Evolutionary conservation across 257 asterid species (phyloP).

Genomic region (Lavandula angustifolia): DNA sequence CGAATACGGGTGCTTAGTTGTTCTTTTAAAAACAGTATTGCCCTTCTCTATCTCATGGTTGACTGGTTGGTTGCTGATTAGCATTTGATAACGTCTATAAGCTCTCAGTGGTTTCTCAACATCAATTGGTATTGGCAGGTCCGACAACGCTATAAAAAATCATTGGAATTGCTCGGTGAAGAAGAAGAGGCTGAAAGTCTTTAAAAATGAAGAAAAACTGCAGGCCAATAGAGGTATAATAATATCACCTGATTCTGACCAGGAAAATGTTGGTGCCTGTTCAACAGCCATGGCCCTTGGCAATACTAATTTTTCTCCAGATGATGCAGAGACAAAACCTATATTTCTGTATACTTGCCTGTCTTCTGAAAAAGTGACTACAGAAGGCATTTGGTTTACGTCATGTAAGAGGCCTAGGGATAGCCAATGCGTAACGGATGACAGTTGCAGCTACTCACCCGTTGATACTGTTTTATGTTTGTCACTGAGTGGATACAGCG

Average conservation of each 20-base stretch:
- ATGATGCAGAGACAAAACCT: slow-evolving; percentile 36
- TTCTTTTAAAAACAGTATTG: background rate
- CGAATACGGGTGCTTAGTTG: background rate
- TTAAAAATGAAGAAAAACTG: slow-evolving; percentile 33
- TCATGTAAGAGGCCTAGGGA: slow-evolving; percentile 52
- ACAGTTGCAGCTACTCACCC: slow-evolving; percentile 34
- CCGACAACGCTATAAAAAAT: slow-evolving; percentile 78
- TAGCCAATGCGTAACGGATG: slow-evolving; percentile 30
- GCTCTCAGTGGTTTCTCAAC: slow-evolving; percentile 7
- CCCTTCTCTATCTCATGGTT: background rate
- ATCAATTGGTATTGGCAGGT: slow-evolving; percentile 44
- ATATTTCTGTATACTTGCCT: slow-evolving; percentile 25
- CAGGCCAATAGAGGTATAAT: slow-evolving; percentile 22
- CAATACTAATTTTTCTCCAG: slow-evolving; percentile 27
- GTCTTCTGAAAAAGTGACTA: slow-evolving; percentile 36
- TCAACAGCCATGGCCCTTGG: slow-evolving; percentile 49
- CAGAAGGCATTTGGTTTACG: slow-evolving; percentile 34
- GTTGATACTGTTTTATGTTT: slow-evolving; percentile 54
- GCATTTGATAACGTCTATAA: slow-evolving; percentile 2
- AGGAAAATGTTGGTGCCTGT: slow-evolving; percentile 39
- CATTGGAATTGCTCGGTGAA: slow-evolving; percentile 75
- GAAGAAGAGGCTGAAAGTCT: slow-evolving; percentile 49
- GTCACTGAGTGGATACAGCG: slow-evolving; percentile 42
- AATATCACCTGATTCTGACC: slow-evolving; percentile 26
- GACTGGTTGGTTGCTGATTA: slow-evolving; percentile 10